These are phyloP conservation scores for Pichia rugopelliculosa DNA, from an alignment of 805 yeast species.

Conservation along the genomic window DNA sequence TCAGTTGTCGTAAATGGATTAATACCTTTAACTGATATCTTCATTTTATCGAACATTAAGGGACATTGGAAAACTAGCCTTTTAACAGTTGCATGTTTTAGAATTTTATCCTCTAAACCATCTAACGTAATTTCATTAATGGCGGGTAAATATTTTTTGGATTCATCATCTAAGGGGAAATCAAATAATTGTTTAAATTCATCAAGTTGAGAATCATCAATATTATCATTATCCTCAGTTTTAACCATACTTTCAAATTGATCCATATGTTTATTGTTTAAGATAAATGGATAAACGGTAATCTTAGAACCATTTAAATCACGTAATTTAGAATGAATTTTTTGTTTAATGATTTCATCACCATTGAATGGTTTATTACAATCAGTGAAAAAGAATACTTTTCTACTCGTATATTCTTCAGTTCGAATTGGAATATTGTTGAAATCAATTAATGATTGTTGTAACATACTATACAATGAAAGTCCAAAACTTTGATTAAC, in stretches of 20 bases:
- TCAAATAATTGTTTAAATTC: conserved; percentile 10
- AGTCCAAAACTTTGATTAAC: conserved; percentile 22
- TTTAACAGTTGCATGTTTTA: conserved; percentile 52
- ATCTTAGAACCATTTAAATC: conserved; percentile 53
- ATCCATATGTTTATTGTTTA: conserved; percentile 23
- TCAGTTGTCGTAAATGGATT: conserved; percentile 37
- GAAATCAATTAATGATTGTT: conserved; percentile 50
- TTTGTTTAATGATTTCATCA: conserved; percentile 33
- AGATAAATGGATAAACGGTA: conserved; percentile 56
- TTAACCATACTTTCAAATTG: conserved; percentile 29
- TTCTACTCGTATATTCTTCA: conserved; percentile 43
- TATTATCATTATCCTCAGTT: conserved; percentile 35
- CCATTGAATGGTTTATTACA: conserved; percentile 58
- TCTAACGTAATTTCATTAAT: conserved; percentile 36
- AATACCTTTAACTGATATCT: conserved; percentile 67
- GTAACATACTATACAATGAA: conserved; percentile 39
- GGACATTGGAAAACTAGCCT: conserved; percentile 58
- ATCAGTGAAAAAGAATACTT: conserved; percentile 67
- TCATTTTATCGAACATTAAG: conserved; percentile 44
- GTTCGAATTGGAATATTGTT: conserved; percentile 32
- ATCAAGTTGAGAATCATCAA: conserved; percentile 8
- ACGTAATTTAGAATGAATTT: conserved; percentile 48
- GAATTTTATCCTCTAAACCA: conserved; percentile 40
- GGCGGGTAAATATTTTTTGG: conserved; percentile 23
- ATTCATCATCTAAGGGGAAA: neutral